These are phyloP conservation scores for Heteromeles arbutifolia DNA, from an alignment of 306 rosid genomes.

Conservation along the genomic window DNA sequence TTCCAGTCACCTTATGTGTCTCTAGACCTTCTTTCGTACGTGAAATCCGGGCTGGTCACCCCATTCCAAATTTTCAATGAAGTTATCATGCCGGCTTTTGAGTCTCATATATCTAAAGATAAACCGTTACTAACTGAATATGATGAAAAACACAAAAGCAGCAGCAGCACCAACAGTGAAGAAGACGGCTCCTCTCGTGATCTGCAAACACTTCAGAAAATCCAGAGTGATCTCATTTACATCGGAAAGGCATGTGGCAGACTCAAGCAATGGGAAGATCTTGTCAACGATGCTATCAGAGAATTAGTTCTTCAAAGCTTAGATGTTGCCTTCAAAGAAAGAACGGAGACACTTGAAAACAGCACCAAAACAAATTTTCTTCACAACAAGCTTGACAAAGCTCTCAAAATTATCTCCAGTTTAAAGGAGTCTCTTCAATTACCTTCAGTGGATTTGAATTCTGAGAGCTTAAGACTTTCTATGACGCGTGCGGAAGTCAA, in stretches of 20 bases:
- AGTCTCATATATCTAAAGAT: neutral
- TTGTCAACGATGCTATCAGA: neutral
- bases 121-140: neutral
- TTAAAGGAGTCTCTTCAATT: neutral
- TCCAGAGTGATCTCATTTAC: neutral
- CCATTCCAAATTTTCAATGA: slow-evolving; percentile 16
- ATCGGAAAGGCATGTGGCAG: neutral
- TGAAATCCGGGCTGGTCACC: slow-evolving; percentile 7
- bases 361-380: neutral
- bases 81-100: slow-evolving; percentile 12
- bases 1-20: slow-evolving; percentile 15
- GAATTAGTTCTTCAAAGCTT: neutral
- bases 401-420: neutral
- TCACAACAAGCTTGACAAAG: neutral
- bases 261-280: neutral
- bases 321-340: slow-evolving; percentile 1
- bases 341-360: neutral
- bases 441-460: neutral
- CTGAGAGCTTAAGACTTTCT: neutral
- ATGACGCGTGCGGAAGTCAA: neutral
- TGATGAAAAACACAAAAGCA: too few relatives aligned
- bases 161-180: neutral
- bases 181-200: neutral
- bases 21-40: slow-evolving; percentile 21
- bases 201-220: neutral